Evolutionary conservation across 805 yeast genomes (phyloP), one percentile per base, ranked within the genome.

Genomic region (Hanseniaspora lachancei): DNA sequence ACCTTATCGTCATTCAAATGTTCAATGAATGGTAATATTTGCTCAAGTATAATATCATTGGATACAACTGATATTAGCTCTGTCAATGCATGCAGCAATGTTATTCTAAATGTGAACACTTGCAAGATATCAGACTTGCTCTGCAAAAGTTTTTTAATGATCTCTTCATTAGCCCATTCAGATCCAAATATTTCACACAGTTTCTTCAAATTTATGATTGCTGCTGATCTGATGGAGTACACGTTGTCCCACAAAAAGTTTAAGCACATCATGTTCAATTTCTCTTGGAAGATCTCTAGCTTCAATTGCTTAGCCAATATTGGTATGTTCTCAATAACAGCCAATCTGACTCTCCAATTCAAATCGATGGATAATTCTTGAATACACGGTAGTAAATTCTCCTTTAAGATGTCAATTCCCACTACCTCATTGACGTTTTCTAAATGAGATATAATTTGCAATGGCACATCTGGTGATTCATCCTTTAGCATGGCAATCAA

Each of bases 161-260:
- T 83, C 66, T 89, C 93, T 46, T 73, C 72, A 67, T 87, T 82
- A 48, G 96, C 91, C 99, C 99, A 93, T 40, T 81, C 81, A 39
- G 89, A 82, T 35, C 97, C 98, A 71, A 93, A 93, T 39, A 87
- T 88, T 61, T 77, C 79, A 5, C 96, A 82, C 63, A 93, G 75
- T 62, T 84, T 82, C 61, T 78, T 82, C 62, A 93, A 74, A 68
- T 89, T 93, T 57, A 75, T 73, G 35, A 93, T 95, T 0, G 97
- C 97, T 10, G 98, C 98, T 61, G 88, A 95, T 70, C 99, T 82
- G 59, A 93, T 89, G 5, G 97, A 89, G 71, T 80, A 93, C 41
- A 93, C 98, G 5, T 89, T 86, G 72, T 93, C 99, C 96, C 97
- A 89, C 61, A 93, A 75, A 97, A 98, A 93, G n/a, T 89, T 85